Evolutionary conservation across 768 basidiomycete genomes (phyloP), one percentile per base, ranked within the genome.

Genomic region (Collybia sordida): DNA sequence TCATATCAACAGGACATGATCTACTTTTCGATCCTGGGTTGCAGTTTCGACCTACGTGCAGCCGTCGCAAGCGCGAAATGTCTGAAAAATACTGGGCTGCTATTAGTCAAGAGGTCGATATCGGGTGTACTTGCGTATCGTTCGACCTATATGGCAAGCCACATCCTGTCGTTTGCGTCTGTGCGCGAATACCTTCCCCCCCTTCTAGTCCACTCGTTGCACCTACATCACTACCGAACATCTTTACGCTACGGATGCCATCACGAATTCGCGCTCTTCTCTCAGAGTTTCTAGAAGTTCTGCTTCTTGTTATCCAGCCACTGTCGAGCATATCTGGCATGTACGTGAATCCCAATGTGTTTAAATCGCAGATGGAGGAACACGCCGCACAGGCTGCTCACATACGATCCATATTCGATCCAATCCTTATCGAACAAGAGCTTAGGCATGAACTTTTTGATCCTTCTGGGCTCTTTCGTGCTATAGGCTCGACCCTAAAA

Each of bases 81-180:
- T 78, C 85, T 0, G 90, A 93, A 55, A 82, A 79, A 51, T 98
- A 96, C 63, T 98, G 94, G 94, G 72, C 73, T 36, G 87, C 93
- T 37, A 74, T 98, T 46, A 72, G 79, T 27, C 81, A 80, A 44
- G 94, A 98, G 71, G 73, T 94, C 19, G 80, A 87, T 61, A 71
- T 72, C 0, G 90, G 89, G 0, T 97, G 94, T 70, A 92, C 90
- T 0, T 94, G 93, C 64, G 75, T 88, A 49, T 84, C 92, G 17
- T 82, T 89, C 53, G 86, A 88, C 64, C 62, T 73, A 36, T 70
- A 75, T 19, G 81, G 83, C 49, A 75, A 74, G 50, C 79, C 80
- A n/a, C 66, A 70, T 61, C 70, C 76, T 2, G 78, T 78, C 51
- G 66, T 80, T 45, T 89, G 88, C 56, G 74, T 78, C 59, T 80